Evolutionary conservation across 2,329 filamentous ascomycete species (phyloP), one percentile per base, ranked within the genome.

Genomic region (Apiospora pterosperma): DNA sequence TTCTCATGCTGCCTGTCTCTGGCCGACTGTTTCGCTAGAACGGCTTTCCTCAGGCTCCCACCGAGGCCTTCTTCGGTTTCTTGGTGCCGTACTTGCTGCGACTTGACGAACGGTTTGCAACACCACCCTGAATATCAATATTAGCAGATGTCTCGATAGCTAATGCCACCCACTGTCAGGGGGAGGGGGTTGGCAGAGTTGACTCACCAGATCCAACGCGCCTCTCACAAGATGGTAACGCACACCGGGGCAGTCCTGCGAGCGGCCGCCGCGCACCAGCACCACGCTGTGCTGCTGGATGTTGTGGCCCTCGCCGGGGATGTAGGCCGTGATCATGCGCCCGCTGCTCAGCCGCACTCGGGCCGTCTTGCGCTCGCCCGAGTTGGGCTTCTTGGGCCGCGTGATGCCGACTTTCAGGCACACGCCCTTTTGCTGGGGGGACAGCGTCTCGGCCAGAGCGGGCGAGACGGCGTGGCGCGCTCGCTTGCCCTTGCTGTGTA

Each of bases 221-320:
- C 96, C 96, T 76, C 96, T 85, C 48, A 99, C 92, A 73, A 97
- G 82, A 79, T 96, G 93, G 78, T 99, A 99, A 76, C 94, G 90
- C 80, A 99, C 96, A 89, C 96, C 96, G 67, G 96, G 96, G 82
- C 96, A 99, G 89, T 99, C 96, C 86, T 98, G 96, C 69, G 88
- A 89, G 76, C 96, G 86, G 2, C 96, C 96, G 65, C 96, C 96
- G 70, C 96, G 86, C n/a, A 99, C 94, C 70, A 98, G 84, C 64
- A 99, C 96, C 59, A 99, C 96, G 73, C 92, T 96, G 84, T 99
- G 96, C 85, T 98, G 96, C 84, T 98, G 95, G 70, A 98, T 94
- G 79, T 98, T 99, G 81, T 99, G 96, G 60, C 96, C 95, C 86
- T 98, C 95, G 62, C 96, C 96, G 38, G 94, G 93, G 74, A 99